Evolutionary conservation across 129 eudicot species (phyloP).

Genomic region (Flaveria sonorensis): DNA sequence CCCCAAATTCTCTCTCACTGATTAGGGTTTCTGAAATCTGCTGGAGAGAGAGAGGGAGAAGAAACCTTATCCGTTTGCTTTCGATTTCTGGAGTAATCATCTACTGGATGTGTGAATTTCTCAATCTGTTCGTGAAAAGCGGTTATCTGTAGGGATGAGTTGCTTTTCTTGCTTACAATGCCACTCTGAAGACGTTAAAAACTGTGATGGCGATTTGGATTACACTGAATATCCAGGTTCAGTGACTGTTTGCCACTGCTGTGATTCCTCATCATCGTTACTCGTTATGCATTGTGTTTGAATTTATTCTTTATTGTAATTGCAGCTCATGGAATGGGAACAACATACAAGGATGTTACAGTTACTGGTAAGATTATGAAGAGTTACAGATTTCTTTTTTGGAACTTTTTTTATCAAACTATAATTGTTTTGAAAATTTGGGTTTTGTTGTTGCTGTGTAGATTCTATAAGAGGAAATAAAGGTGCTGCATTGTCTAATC

Average conservation of each 20-base stretch:
- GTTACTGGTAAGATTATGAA: conserved; percentile 35
- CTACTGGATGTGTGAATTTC: background rate
- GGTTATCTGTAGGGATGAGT: conserved; percentile 14
- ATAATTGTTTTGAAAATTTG: background rate
- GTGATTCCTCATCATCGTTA: background rate
- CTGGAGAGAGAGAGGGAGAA: background rate
- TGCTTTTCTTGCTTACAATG: conserved; percentile 38
- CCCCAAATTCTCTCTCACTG: background rate
- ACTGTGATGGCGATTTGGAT: conserved; percentile 25
- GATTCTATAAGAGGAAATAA: conserved; percentile 44
- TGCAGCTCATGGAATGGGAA: conserved; percentile 43
- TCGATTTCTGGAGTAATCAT: background rate
- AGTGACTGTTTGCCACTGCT: background rate
- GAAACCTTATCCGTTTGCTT: conserved; percentile 20
- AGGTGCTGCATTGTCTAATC: conserved; percentile 36
- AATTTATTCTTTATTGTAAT: background rate
- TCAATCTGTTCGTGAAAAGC: background rate
- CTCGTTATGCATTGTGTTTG: background rate
- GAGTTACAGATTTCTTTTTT: background rate
- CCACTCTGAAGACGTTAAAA: conserved; percentile 23
- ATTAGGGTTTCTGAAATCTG: conserved; percentile 2
- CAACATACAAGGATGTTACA: conserved; percentile 30
- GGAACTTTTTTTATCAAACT: background rate
- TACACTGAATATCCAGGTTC: conserved; percentile 18
- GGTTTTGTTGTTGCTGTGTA: conserved; percentile 28